Conservation (phyloP, 371 early-diverging fungal species). For the Mucor lusitanicus region DNA sequence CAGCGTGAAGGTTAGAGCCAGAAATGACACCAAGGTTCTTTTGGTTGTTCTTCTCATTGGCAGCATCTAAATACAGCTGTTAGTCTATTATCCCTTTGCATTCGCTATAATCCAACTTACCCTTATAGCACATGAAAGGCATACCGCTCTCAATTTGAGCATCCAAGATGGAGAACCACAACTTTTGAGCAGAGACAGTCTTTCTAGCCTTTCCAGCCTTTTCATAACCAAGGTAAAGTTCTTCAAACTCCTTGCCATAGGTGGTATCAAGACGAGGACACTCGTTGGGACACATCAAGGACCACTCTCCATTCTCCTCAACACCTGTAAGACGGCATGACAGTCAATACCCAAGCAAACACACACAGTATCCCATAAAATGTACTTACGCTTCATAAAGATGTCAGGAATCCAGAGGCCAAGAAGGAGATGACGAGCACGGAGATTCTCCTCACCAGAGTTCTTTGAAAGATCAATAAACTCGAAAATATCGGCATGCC, state of each 20-base stretch:
- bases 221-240: slow-evolving; percentile 82
- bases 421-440: slow-evolving; percentile 91
- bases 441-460: slow-evolving; percentile 92
- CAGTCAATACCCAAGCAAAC: not conserved
- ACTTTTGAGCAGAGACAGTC: slow-evolving; percentile 87
- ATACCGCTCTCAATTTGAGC: slow-evolving; percentile 96
- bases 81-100: not conserved
- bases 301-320: slow-evolving; percentile 91
- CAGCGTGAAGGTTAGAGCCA: slow-evolving; percentile 76
- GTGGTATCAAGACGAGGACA: slow-evolving; percentile 82
- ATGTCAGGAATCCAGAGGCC: slow-evolving; percentile 96
- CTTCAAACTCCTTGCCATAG: slow-evolving; percentile 91
- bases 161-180: slow-evolving; percentile 94
- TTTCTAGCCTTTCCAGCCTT: slow-evolving; percentile 72
- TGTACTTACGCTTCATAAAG: slow-evolving; percentile 83
- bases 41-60: slow-evolving; percentile 97
- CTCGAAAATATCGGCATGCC: slow-evolving; percentile 95
- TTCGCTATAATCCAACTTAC: not conserved
- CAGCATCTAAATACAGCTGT: slow-evolving; percentile 54
- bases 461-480: slow-evolving; percentile 94
- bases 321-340: slow-evolving; percentile 43
- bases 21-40: slow-evolving; percentile 96
- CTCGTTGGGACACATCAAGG: slow-evolving; percentile 93
- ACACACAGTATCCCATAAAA: too few species aligned
- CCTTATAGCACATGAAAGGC: slow-evolving; percentile 97